Conservation (phyloP, 176 grass and related monocot genomes). For the Ensete ventricosum region DNA sequence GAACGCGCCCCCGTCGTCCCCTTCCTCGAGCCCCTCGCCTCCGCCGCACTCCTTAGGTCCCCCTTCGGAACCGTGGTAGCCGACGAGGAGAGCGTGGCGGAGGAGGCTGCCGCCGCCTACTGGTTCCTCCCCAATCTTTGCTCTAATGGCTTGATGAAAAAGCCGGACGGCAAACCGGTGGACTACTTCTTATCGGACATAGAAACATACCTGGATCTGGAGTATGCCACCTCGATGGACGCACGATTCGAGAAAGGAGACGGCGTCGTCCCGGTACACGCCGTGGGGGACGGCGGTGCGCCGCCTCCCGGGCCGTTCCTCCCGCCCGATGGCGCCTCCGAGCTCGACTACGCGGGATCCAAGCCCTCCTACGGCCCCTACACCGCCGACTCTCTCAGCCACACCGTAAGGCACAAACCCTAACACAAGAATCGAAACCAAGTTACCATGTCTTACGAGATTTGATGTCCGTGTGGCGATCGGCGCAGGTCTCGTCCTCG, state of each 20-base stretch:
- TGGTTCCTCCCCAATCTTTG: constrained; percentile 16
- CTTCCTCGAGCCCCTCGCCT: constrained; percentile 25
- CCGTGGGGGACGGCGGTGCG: not conserved
- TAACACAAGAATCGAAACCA: not conserved
- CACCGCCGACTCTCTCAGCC: constrained; percentile 35
- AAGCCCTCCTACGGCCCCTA: constrained; percentile 50
- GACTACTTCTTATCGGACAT: constrained; percentile 57
- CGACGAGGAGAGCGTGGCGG: constrained; percentile 9
- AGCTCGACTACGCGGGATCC: constrained; percentile 37
- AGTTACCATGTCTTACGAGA: not conserved
- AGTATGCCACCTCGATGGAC: constrained; percentile 15
- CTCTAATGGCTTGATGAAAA: constrained; percentile 29
- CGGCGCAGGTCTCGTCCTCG: constrained; percentile 50
- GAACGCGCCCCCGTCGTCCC: constrained; percentile 50
- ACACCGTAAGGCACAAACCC: constrained; percentile 39
- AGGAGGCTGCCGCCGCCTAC: constrained; percentile 16
- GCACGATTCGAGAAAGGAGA: constrained; percentile 43
- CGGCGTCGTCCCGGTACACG: constrained; percentile 55
- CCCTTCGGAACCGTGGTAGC: constrained; percentile 17
- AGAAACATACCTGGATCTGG: constrained; percentile 56
- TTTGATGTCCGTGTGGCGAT: not conserved
- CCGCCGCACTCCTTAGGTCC: constrained; percentile 17
- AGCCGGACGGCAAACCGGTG: constrained; percentile 34
- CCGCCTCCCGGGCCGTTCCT: not conserved
- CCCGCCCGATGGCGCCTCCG: not conserved